A percentile compares a stretch with the other conserved stretches of the same genome.
Evolutionary conservation across 805 yeast genomes (phyloP).

Genomic region (Pichia nanzhaoensis): DNA sequence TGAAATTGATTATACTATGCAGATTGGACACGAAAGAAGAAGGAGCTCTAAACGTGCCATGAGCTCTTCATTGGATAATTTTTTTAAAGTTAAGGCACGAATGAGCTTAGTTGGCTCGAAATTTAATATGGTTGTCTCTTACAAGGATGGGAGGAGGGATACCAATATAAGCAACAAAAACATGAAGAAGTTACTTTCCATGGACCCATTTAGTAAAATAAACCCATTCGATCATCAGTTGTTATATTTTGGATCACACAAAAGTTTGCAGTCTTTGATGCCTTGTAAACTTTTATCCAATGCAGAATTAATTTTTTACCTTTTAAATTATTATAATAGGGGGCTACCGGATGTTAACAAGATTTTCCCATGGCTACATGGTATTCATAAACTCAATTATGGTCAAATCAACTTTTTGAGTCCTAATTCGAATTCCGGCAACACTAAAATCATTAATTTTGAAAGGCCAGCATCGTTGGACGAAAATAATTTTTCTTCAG

Average conservation of each 20-base stretch:
- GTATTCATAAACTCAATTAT: conserved; percentile 51
- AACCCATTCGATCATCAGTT: conserved; percentile 21
- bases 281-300: conserved; percentile 21
- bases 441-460: conserved; percentile 13
- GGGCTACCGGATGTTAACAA: conserved; percentile 54
- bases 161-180: background rate
- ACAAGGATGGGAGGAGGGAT: background rate
- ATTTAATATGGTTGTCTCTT: background rate
- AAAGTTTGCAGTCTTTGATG: conserved; percentile 10
- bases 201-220: background rate
- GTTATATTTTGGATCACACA: conserved; percentile 18
- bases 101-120: conserved; percentile 9
- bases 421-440: conserved; percentile 13
- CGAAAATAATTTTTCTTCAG: conserved; percentile 13
- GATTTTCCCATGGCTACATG: conserved; percentile 92
- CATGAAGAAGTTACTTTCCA: background rate
- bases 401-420: conserved; percentile 44
- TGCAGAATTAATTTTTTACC: conserved; percentile 22
- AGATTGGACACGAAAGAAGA: conserved; percentile 4
- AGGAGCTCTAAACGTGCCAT: conserved; percentile 25
- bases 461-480: conserved; percentile 10
- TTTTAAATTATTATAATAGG: conserved; percentile 19
- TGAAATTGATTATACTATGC: background rate
- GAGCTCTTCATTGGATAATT: conserved; percentile 26
- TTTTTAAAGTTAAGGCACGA: conserved; percentile 24